Evolutionary conservation across 371 early-diverging fungal genomes (phyloP).

Genomic region (Capniomyces stellatus): DNA sequence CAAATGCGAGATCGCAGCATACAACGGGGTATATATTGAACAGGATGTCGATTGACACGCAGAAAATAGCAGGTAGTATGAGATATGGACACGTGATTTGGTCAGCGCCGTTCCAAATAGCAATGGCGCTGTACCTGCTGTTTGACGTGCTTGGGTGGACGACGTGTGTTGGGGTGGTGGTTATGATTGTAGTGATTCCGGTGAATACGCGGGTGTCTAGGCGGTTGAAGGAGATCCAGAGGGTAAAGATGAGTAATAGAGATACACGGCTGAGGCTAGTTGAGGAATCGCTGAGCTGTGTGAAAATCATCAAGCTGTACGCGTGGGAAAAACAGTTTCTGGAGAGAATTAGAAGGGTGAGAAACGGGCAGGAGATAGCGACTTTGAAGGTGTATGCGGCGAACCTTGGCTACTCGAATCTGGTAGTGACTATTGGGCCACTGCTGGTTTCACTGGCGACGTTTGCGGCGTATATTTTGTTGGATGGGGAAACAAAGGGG

Average conservation of each 20-base stretch:
- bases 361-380: conserved; percentile 49
- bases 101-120: conserved; percentile 76
- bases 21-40: conserved; percentile 72
- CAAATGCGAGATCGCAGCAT: conserved; percentile 48
- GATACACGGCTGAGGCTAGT: conserved; percentile 67
- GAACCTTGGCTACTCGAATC: conserved; percentile 30
- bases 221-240: conserved; percentile 43
- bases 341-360: conserved; percentile 32
- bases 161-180: conserved; percentile 63
- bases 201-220: conserved; percentile 35
- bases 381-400: conserved; percentile 51
- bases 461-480: conserved; percentile 48
- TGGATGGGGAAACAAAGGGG: conserved; percentile 21
- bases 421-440: conserved; percentile 54
- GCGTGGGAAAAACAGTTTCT: conserved; percentile 22
- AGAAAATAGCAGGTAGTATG: conserved; percentile 38
- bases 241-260: conserved; percentile 66
- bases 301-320: conserved; percentile 73
- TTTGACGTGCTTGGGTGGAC: conserved; percentile 62
- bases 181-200: conserved; percentile 56
- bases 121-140: conserved; percentile 52
- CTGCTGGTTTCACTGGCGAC: conserved; percentile 69
- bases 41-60: conserved; percentile 63
- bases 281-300: conserved; percentile 73
- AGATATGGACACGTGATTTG: conserved; percentile 55